Conservation (phyloP, 306 rosid genomes). For the Cyamopsis tetragonoloba region DNA sequence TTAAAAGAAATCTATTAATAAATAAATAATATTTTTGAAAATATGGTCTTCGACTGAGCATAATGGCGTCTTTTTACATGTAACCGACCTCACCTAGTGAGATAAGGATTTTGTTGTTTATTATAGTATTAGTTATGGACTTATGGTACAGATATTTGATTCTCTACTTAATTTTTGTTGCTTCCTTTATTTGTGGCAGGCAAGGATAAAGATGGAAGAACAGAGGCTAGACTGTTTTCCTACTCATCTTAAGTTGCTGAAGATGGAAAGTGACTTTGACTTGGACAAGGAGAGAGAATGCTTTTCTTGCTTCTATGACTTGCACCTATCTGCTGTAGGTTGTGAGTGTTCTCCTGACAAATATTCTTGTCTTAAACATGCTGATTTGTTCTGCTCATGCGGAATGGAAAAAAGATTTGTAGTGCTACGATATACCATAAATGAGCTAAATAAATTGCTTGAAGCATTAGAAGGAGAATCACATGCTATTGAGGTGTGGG, state of each 20-base stretch:
- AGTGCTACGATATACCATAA: slow-evolving; percentile 50
- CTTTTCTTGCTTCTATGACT: slow-evolving; percentile 80
- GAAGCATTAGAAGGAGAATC: slow-evolving; percentile 67
- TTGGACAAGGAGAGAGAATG: slow-evolving; percentile 76
- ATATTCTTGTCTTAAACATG: slow-evolving; percentile 79
- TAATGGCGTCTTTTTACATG: no score
- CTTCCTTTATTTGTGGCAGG: slow-evolving; percentile 38
- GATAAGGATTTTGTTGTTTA: no score
- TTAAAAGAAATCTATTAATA: no score
- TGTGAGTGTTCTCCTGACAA: slow-evolving; percentile 76
- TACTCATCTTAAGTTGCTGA: slow-evolving; percentile 45
- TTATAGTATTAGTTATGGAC: no score
- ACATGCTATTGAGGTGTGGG: slow-evolving; percentile 46
- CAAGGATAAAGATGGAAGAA: slow-evolving; percentile 69
- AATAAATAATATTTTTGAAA: no score
- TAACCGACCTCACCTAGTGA: no score
- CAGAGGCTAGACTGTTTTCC: slow-evolving; percentile 67
- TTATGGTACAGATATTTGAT: neutral
- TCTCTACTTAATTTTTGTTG: neutral
- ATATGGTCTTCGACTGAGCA: no score
- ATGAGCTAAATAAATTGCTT: slow-evolving; percentile 54
- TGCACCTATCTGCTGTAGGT: slow-evolving; percentile 70
- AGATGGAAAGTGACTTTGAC: slow-evolving; percentile 73
- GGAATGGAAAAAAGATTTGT: slow-evolving; percentile 47
- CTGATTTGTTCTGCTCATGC: slow-evolving; percentile 62